Conservation (phyloP, 2,329 filamentous ascomycete species). For the Trichoderma atroviride region DNA sequence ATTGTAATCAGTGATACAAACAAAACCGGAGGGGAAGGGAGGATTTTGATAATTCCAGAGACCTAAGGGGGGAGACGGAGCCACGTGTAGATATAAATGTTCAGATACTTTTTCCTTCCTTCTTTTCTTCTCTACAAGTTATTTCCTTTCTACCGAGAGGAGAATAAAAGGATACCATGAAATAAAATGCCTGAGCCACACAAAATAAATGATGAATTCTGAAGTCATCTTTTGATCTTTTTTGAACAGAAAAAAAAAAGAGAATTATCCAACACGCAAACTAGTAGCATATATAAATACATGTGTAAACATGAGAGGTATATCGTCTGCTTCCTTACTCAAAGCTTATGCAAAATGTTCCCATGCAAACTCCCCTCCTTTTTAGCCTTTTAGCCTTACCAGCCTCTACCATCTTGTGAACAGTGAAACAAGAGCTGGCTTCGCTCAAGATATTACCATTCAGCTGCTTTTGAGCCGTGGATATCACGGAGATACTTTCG, state of each 20-base stretch:
- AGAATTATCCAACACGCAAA: background rate
- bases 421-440: background rate
- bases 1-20: background rate
- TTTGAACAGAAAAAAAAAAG: background rate
- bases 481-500: background rate
- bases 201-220: background rate
- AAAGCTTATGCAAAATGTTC: background rate
- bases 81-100: background rate
- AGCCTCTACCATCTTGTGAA: background rate
- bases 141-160: background rate
- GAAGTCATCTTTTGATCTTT: background rate
- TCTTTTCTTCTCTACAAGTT: background rate
- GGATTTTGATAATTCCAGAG: background rate
- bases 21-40: slow-evolving; percentile 1
- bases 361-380: background rate
- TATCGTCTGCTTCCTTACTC: background rate
- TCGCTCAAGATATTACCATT: background rate
- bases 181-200: background rate
- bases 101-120: background rate
- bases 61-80: background rate
- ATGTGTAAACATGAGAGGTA: background rate
- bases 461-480: background rate
- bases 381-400: background rate
- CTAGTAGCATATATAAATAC: background rate
- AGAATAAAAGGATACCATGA: slow-evolving; percentile 15